phyloP scores from a whole-genome alignment of 371 early-diverging fungal species.

The Lichtheimia corymbifera region DNA sequence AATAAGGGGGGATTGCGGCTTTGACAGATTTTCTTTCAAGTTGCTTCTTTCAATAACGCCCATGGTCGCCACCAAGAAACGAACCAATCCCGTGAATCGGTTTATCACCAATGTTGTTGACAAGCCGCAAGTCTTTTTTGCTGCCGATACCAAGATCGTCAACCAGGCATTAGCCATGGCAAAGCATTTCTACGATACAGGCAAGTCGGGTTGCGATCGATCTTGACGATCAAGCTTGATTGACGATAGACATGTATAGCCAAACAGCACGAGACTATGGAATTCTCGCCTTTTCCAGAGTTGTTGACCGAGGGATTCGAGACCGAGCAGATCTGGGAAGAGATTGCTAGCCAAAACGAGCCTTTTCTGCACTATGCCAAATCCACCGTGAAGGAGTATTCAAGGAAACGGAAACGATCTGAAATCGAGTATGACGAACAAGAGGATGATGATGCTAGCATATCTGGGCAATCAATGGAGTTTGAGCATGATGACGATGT shows the following conservation, averaged over 20 bases:
- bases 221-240: constrained; percentile 3
- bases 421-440: constrained; percentile 23
- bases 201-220: constrained; percentile 23
- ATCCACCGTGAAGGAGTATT: constrained; percentile 39
- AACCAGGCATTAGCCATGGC: constrained; percentile 40
- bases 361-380: constrained; percentile 74
- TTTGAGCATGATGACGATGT: constrained; percentile 25
- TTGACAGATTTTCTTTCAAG: too few relatives aligned
- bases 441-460: constrained; percentile 27
- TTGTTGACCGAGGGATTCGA: constrained; percentile 81
- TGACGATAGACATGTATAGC: constrained; percentile 23
- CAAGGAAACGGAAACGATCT: constrained; percentile 13
- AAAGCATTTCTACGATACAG: constrained; percentile 59
- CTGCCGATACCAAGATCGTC: constrained; percentile 35
- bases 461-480: constrained; percentile 30
- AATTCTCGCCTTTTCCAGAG: constrained; percentile 58
- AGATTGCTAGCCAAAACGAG: constrained; percentile 81
- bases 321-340: constrained; percentile 92
- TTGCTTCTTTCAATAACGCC: too few relatives aligned
- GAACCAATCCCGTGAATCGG: constrained; percentile 3
- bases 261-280: constrained; percentile 45
- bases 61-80: background rate
- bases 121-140: constrained; percentile 55
- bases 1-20: too few relatives aligned
- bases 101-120: constrained; percentile 44